A percentile compares a stretch with the other conserved stretches of the same genome.
Conservation (phyloP, 371 early-diverging fungal species). For the Mycotypha africana region DNA sequence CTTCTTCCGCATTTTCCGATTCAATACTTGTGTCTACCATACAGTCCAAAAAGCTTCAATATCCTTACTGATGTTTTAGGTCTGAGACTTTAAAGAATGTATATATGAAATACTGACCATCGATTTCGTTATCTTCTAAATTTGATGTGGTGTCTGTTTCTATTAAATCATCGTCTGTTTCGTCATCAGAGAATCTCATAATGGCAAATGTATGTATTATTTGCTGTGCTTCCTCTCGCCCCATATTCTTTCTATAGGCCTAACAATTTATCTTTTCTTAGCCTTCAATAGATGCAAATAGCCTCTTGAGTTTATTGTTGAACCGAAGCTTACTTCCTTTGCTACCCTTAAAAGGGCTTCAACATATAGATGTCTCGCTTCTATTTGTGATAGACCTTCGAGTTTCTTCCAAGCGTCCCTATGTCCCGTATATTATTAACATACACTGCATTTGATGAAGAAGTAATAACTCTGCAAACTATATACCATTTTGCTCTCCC, state of each 20-base stretch:
- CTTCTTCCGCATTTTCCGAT: conserved; percentile 25
- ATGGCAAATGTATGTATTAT: conserved; percentile 36
- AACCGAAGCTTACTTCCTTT: conserved; percentile 8
- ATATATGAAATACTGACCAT: too few species aligned
- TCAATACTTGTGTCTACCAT: conserved; percentile 9
- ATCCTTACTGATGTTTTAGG: too few species aligned
- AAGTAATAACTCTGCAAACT: neutral
- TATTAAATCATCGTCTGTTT: conserved; percentile 17
- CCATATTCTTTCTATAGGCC: conserved; percentile 19
- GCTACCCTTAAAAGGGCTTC: conserved; percentile 22
- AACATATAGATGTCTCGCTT: conserved; percentile 23
- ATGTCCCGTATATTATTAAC: neutral
- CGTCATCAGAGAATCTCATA: conserved; percentile 28
- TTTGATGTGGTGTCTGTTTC: conserved; percentile 12
- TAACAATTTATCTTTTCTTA: neutral
- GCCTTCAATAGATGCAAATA: too few species aligned
- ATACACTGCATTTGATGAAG: neutral
- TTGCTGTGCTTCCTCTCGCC: conserved; percentile 21
- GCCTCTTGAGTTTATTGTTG: neutral
- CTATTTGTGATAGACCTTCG: conserved; percentile 14
- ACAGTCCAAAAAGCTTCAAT: neutral
- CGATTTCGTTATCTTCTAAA: neutral
- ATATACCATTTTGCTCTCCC: conserved; percentile 46
- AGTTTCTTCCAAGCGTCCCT: conserved; percentile 30
- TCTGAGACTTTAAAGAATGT: too few species aligned